These are phyloP conservation scores for Capillidium rhysosporum DNA, from an alignment of 371 early-diverging fungal genomes.

Conservation along the genomic window DNA sequence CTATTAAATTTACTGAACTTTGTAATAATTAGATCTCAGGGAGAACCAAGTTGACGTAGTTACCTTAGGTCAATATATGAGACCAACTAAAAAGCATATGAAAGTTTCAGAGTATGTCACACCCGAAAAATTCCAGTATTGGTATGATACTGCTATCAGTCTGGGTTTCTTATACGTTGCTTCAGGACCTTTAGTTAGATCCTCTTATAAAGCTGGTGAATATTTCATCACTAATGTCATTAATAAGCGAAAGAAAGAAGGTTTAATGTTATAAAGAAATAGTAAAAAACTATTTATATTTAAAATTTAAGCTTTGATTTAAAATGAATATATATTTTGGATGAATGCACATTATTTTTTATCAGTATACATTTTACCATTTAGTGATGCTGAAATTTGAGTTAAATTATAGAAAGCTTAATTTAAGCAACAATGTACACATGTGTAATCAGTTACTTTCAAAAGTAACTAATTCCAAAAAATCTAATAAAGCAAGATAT, in stretches of 20 bases:
- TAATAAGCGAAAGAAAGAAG: conserved; percentile 22
- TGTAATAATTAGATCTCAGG: conserved; percentile 34
- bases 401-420: too few relatives aligned
- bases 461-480: too few relatives aligned
- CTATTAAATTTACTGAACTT: neutral
- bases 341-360: too few relatives aligned
- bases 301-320: too few relatives aligned
- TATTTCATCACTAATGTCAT: conserved; percentile 83
- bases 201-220: conserved; percentile 95
- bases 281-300: too few relatives aligned
- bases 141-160: conserved; percentile 59
- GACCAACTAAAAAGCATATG: conserved; percentile 96
- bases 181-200: conserved; percentile 85
- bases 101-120: conserved; percentile 87
- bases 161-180: conserved; percentile 94
- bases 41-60: conserved; percentile 79
- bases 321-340: too few relatives aligned
- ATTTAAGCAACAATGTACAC: too few relatives aligned
- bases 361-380: too few relatives aligned
- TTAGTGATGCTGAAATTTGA: too few relatives aligned
- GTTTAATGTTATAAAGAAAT: too few relatives aligned
- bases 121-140: conserved; percentile 83
- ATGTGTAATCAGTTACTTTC: too few relatives aligned
- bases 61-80: conserved; percentile 98
- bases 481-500: too few relatives aligned